Evolutionary conservation across 305 asterid species (phyloP).

Genomic region (Stenogyne calaminthoides): DNA sequence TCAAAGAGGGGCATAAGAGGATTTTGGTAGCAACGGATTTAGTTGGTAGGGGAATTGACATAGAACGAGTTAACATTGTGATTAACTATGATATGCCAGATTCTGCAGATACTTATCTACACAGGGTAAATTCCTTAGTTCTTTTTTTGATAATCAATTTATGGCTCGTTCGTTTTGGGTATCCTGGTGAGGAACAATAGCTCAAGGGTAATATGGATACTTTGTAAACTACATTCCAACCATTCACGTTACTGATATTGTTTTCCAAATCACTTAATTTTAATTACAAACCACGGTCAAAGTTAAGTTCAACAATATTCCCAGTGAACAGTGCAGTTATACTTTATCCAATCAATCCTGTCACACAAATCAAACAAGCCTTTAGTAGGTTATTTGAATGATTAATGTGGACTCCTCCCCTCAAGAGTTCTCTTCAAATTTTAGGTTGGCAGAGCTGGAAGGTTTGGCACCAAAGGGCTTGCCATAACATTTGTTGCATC

Average conservation of each 20-base stretch:
- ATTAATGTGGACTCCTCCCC: background rate
- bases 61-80: constrained; percentile 88
- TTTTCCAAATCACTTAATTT: background rate
- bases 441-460: constrained; percentile 92
- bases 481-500: constrained; percentile 87
- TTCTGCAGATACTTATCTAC: constrained; percentile 86
- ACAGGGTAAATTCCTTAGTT: constrained; percentile 52
- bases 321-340: background rate
- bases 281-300: background rate
- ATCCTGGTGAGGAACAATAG: background rate
- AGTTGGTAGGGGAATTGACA: constrained; percentile 93
- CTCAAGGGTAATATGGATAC: background rate
- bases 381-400: background rate
- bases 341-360: background rate
- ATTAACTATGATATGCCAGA: constrained; percentile 95
- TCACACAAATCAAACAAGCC: background rate
- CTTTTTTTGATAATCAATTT: background rate
- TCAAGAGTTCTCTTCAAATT: background rate
- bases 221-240: background rate
- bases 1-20: constrained; percentile 94
- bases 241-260: background rate
- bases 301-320: background rate
- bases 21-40: constrained; percentile 93
- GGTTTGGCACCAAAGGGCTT: constrained; percentile 91
- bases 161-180: background rate